These are phyloP conservation scores for Cercospora sp. DNA, from an alignment of 2,329 filamentous ascomycete species.

Conservation along the genomic window DNA sequence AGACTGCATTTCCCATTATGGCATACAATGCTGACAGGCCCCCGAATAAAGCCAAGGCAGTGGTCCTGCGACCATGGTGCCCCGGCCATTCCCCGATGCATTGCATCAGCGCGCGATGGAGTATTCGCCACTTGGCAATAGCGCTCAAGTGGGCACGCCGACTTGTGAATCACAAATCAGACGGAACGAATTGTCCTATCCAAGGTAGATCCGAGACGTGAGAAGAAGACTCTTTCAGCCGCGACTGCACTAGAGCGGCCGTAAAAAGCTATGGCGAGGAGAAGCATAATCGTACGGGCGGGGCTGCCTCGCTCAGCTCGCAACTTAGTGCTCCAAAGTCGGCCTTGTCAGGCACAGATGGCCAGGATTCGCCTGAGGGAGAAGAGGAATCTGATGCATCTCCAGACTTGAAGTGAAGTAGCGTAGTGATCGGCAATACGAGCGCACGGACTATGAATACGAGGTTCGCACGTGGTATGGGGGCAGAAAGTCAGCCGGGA, in stretches of 20 bases:
- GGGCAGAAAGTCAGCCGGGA: not conserved
- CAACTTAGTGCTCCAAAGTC: not conserved
- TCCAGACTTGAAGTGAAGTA: not conserved
- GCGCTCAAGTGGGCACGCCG: not conserved
- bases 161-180: not conserved
- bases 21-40: not conserved
- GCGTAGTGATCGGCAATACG: constrained; percentile 5
- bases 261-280: not conserved
- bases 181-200: not conserved
- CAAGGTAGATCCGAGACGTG: not conserved
- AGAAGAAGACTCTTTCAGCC: not conserved
- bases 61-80: not conserved
- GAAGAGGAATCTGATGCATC: not conserved
- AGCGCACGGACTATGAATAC: not conserved
- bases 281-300: not conserved
- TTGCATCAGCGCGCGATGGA: not conserved
- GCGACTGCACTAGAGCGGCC: not conserved
- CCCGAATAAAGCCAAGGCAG: not conserved
- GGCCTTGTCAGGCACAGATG: not conserved
- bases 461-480: not conserved
- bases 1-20: not conserved
- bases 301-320: not conserved
- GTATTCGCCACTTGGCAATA: not conserved
- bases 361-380: not conserved
- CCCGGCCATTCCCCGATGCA: not conserved